Conservation (phyloP, 202 grass and related monocot genomes). For the Bolboschoenoplectus hybrid region DNA sequence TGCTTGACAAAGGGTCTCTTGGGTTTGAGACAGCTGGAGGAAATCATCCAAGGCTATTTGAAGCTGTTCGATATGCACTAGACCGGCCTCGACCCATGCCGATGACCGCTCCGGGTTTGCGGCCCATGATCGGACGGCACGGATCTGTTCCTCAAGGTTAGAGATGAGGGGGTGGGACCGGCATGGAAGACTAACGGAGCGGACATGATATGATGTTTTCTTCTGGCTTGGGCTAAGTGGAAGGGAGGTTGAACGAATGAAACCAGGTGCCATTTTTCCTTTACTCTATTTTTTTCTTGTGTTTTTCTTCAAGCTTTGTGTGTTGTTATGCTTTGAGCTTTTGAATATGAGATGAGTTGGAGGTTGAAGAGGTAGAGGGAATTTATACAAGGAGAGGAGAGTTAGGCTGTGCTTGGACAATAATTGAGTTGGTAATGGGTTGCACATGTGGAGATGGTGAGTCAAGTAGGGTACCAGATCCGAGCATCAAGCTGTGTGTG, state of each 20-base stretch:
- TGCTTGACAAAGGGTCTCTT: conserved; percentile 16
- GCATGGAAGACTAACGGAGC: conserved; percentile 52
- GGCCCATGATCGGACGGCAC: conserved; percentile 44
- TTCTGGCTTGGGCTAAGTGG: conserved; percentile 45
- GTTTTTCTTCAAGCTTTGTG: not conserved
- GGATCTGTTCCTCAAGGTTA: conserved; percentile 47
- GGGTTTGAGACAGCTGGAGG: conserved; percentile 52
- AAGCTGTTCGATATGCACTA: conserved; percentile 52
- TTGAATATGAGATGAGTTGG: not conserved
- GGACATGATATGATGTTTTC: conserved; percentile 2
- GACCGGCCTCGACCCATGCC: conserved; percentile 4
- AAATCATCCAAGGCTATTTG: conserved; percentile 53
- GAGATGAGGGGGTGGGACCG: conserved; percentile 59
- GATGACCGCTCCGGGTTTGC: not conserved
- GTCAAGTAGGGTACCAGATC: not conserved
- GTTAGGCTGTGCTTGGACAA: not conserved
- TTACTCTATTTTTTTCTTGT: not conserved
- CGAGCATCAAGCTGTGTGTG: conserved; percentile 14
- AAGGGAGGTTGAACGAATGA: conserved; percentile 74
- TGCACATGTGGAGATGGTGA: not conserved
- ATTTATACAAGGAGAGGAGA: conserved; percentile 7
- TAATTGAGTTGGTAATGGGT: conserved; percentile 12
- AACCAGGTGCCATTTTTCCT: conserved; percentile 54
- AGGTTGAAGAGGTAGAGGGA: not conserved
- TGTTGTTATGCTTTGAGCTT: not conserved